Percentiles rank a stretch among this genome's conserved stretches.
phyloP scores from a whole-genome alignment of 225 moss, liverwort and hornwort species.

The Polytrichum formosum region DNA sequence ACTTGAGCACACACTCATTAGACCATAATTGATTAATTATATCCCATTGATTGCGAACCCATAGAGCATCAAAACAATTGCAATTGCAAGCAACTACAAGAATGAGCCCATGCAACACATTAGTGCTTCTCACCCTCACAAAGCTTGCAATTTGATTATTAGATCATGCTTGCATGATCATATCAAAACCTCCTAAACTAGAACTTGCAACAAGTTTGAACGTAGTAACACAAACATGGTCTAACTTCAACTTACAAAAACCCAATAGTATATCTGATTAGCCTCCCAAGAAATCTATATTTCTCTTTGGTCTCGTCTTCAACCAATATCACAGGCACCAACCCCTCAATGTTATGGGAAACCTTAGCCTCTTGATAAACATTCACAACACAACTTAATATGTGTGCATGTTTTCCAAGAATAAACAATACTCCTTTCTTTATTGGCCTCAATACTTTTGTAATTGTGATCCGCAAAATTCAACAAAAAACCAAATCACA shows the following conservation, averaged over 20 bases:
- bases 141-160: neutral
- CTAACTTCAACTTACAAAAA: neutral
- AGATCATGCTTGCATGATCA: neutral
- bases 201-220: neutral
- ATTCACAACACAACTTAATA: neutral
- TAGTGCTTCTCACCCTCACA: neutral
- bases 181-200: neutral
- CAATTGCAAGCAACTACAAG: neutral
- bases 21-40: neutral
- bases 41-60: neutral
- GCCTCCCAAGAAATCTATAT: neutral
- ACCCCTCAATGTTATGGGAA: neutral
- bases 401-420: neutral
- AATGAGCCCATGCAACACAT: neutral
- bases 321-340: neutral
- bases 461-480: neutral
- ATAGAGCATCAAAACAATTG: neutral
- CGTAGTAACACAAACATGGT: neutral
- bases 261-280: neutral
- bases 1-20: neutral
- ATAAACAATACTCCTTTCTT: neutral
- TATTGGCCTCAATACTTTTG: neutral
- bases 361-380: neutral
- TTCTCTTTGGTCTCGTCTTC: slow-evolving; percentile 1
- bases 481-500: neutral